A percentile compares a stretch with the other conserved stretches of the same genome.
Evolutionary conservation across 2,329 filamentous ascomycete genomes (phyloP).

Genomic region (Bipolaris cookei): DNA sequence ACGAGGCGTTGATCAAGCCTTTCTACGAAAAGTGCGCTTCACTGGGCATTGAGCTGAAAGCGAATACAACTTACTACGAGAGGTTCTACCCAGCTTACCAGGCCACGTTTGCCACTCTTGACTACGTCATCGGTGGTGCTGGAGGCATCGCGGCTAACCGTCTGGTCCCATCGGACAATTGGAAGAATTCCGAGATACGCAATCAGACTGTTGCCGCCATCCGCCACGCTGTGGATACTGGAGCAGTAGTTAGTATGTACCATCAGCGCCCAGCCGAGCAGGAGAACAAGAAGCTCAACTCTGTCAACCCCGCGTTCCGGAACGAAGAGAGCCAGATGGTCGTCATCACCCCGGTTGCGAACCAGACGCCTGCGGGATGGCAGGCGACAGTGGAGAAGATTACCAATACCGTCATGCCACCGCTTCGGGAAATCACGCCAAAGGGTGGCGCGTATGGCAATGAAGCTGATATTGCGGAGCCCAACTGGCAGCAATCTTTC

Average conservation of each 20-base stretch:
- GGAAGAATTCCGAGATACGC: slow-evolving; percentile 35
- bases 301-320: slow-evolving; percentile 42
- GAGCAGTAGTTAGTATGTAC: slow-evolving; percentile 31
- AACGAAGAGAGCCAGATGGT: slow-evolving; percentile 34
- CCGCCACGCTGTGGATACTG: slow-evolving; percentile 30
- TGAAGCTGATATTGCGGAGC: slow-evolving; percentile 51
- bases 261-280: slow-evolving; percentile 36
- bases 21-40: slow-evolving; percentile 32
- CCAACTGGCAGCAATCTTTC: slow-evolving; percentile 50
- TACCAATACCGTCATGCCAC: slow-evolving; percentile 31
- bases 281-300: slow-evolving; percentile 28
- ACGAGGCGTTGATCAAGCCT: slow-evolving; percentile 31
- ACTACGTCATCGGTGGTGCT: slow-evolving; percentile 38
- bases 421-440: slow-evolving; percentile 32
- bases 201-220: slow-evolving; percentile 37
- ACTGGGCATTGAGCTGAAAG: slow-evolving; percentile 33
- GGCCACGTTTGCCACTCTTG: slow-evolving; percentile 31
- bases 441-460: slow-evolving; percentile 48
- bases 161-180: slow-evolving; percentile 45
- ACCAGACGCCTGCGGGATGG: slow-evolving; percentile 34
- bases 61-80: slow-evolving; percentile 32
- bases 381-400: slow-evolving; percentile 25
- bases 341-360: slow-evolving; percentile 25
- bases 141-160: slow-evolving; percentile 43
- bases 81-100: slow-evolving; percentile 42